Base-by-base conservation (phyloP, 345 rosid genomes). In the Physaria fendleri region DNA sequence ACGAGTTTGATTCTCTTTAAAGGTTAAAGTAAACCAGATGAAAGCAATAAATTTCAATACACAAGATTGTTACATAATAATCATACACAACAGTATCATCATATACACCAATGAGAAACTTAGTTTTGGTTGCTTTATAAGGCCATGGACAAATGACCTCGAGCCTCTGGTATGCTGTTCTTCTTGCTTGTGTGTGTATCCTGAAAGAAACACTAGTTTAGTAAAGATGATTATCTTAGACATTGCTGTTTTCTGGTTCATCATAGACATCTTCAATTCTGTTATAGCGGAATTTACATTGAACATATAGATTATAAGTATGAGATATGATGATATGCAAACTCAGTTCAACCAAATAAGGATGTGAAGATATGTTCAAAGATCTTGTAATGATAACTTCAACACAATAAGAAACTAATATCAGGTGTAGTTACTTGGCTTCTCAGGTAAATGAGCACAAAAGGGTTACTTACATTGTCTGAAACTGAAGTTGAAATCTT, bases 201-300 rank as follows among this genome's bases (percentile, higher is more conserved):
- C 76, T 59, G 16, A 74, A 72, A 44, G 11, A 34, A 39, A 25
- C 2, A 10, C 39, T n/a, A 60, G 21, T 18, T 18, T n/a, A n/a
- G n/a, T n/a, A n/a, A n/a, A 60, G 16, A 32, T 43, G 39, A 37
- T 80, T 71, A 58, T 90, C 86, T 80, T 64, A 70, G 5, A 45
- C 67, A 68, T 60, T 57, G 48, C 75, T 72, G 40, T 74, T 70
- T 5, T 56, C 52, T 40, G 66, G 59, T 47, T 68, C 78, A 57
- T 70, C 73, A 35, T 22, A 20, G 49, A 34, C 56, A 56, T 75
- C 78, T 62, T 71, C 73, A 27, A 8, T n/a, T n/a, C n/a, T 44
- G 10, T 47, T 51, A 37, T 41, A 59, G 16, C 51, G 30, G 63
- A 54, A 62, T 64, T 72, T 60, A 69, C 51, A 33, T 62, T 1